Percentiles rank a stretch among this genome's conserved stretches.
phyloP scores from a whole-genome alignment of 176 grass and related monocot species.

The Chloris gayana region DNA sequence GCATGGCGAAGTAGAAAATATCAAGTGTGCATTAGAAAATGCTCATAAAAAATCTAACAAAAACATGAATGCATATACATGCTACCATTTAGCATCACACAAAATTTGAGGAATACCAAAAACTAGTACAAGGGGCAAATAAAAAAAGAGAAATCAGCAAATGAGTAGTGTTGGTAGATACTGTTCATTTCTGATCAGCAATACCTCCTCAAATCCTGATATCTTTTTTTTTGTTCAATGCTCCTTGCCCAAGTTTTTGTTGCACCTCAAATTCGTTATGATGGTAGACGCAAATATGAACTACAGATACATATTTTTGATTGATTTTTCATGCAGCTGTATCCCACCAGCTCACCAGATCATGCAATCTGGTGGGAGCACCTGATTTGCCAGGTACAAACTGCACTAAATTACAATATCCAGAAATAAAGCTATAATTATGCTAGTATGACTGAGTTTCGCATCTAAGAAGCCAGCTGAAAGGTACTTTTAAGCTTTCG shows the following conservation, averaged over 20 bases:
- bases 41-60: background rate
- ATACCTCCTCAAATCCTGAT: background rate
- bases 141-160: background rate
- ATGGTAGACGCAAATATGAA: background rate
- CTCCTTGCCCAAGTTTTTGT: background rate
- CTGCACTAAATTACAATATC: background rate
- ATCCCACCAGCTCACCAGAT: background rate
- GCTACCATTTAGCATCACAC: background rate
- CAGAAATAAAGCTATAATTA: background rate
- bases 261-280: background rate
- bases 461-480: background rate
- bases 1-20: no score
- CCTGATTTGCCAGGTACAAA: background rate
- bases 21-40: background rate
- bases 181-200: no score
- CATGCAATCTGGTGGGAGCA: background rate
- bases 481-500: background rate
- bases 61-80: background rate
- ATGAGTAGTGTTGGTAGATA: background rate
- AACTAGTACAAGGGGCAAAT: background rate
- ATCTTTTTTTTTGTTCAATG: background rate
- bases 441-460: no score
- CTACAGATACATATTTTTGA: background rate
- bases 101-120: background rate
- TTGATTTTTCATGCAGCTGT: background rate